Conservation (phyloP, 768 basidiomycete genomes). For the Rhizopogon sp. region DNA sequence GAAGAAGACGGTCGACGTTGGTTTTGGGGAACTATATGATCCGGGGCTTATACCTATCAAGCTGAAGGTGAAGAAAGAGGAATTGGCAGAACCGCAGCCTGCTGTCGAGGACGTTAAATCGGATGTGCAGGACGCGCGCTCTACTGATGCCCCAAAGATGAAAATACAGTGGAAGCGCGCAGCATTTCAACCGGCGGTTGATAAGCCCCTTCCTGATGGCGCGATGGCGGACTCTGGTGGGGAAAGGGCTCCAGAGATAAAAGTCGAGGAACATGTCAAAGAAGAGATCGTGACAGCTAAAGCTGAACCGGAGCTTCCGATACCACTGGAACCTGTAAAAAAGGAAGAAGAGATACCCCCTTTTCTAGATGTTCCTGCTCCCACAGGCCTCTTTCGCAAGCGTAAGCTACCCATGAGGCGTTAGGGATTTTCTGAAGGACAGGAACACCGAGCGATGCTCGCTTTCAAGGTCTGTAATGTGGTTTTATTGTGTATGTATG, state of each 20-base stretch:
- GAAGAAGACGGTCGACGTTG: slow-evolving; percentile 53
- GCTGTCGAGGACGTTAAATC: neutral
- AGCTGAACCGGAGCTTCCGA: neutral
- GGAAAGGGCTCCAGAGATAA: slow-evolving; percentile 4
- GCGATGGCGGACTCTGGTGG: slow-evolving; percentile 7
- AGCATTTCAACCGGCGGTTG: slow-evolving; percentile 2
- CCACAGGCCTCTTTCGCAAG: slow-evolving; percentile 24
- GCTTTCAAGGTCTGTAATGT: neutral
- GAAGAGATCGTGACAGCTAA: neutral
- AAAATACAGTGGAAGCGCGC: slow-evolving; percentile 31
- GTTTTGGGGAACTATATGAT: slow-evolving; percentile 80
- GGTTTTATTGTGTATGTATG: neutral
- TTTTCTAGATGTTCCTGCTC: neutral
- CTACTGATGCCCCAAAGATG: slow-evolving; percentile 24
- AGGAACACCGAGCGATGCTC: neutral
- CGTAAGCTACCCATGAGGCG: slow-evolving; percentile 20
- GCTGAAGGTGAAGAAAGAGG: slow-evolving; percentile 51
- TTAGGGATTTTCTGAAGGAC: neutral
- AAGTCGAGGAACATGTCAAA: neutral
- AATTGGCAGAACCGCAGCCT: slow-evolving; percentile 6
- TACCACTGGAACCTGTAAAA: slow-evolving; percentile 7
- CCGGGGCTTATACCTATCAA: slow-evolving; percentile 66
- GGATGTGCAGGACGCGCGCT: slow-evolving; percentile 1
- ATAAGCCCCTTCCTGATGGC: neutral
- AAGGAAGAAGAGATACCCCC: slow-evolving; percentile 2